Conservation (phyloP, 139 green algal genomes). For the Desmodesmus armatus region DNA sequence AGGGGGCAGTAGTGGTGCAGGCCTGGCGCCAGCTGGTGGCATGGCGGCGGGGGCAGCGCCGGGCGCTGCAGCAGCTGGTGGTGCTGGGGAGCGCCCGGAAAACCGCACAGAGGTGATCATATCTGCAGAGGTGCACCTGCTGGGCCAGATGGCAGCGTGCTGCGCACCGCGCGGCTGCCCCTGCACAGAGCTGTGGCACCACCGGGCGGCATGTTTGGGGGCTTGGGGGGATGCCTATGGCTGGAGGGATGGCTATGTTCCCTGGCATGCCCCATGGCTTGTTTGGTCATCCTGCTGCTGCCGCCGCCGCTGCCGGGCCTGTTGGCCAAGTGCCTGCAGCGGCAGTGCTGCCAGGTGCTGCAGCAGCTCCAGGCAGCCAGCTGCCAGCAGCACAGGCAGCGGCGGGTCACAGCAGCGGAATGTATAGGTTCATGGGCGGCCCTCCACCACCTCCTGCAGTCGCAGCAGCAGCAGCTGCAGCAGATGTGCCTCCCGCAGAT, state of each 20-base stretch:
- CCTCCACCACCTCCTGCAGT: no score
- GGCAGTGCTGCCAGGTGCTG: not conserved
- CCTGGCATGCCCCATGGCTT: not conserved
- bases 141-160: constrained; percentile 29
- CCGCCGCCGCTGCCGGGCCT: not conserved
- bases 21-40: no score
- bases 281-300: not conserved
- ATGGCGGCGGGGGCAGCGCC: not conserved
- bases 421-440: no score
- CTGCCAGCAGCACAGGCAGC: no score
- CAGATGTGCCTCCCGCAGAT: no score
- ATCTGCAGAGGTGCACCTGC: constrained; percentile 19
- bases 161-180: not conserved
- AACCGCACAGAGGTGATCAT: not conserved
- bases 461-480: not conserved
- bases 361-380: not conserved
- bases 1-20: not conserved
- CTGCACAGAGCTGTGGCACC: not conserved
- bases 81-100: not conserved
- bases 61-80: not conserved
- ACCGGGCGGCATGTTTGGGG: not conserved
- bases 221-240: not conserved
- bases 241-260: not conserved
- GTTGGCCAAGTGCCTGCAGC: not conserved
- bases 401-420: no score